These are phyloP conservation scores for Piper longum DNA, from an alignment of 164 flowering plant species.

Conservation along the genomic window DNA sequence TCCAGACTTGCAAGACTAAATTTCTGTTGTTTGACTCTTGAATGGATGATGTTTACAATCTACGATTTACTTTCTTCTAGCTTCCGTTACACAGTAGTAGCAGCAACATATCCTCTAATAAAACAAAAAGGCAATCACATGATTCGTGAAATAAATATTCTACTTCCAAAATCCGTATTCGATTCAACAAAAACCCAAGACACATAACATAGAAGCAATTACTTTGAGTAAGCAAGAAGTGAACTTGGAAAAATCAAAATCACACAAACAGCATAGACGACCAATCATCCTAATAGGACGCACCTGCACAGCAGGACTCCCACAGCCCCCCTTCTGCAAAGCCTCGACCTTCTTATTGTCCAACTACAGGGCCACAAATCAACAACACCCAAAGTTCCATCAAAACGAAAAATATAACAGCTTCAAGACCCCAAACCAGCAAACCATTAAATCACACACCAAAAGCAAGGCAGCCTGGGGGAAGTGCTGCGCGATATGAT, in stretches of 20 bases:
- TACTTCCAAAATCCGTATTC: too few relatives aligned
- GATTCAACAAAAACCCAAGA: too few relatives aligned
- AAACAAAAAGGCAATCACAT: too few relatives aligned
- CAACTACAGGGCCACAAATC: slow-evolving; percentile 25
- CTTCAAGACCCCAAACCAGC: neutral
- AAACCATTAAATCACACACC: slow-evolving; percentile 21
- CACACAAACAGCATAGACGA: neutral
- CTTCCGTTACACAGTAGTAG: too few relatives aligned
- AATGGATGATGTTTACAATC: too few relatives aligned
- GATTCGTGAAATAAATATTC: too few relatives aligned
- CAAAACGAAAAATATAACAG: neutral
- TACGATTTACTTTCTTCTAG: too few relatives aligned
- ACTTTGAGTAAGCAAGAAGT: neutral
- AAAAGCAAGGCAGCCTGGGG: slow-evolving; percentile 78
- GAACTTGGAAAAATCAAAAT: neutral
- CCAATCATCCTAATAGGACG: neutral
- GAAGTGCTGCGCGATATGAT: slow-evolving; percentile 67
- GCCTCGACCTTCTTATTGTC: slow-evolving; percentile 72
- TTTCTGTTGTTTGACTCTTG: too few relatives aligned
- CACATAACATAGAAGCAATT: too few relatives aligned
- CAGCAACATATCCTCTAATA: too few relatives aligned
- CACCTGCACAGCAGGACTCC: slow-evolving; percentile 76
- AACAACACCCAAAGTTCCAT: too few relatives aligned
- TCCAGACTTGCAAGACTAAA: too few relatives aligned
- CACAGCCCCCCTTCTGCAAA: slow-evolving; percentile 40